Base-by-base conservation (phyloP, 1,139 yeast genomes). In the Saccharomyces pastorianus region DNA sequence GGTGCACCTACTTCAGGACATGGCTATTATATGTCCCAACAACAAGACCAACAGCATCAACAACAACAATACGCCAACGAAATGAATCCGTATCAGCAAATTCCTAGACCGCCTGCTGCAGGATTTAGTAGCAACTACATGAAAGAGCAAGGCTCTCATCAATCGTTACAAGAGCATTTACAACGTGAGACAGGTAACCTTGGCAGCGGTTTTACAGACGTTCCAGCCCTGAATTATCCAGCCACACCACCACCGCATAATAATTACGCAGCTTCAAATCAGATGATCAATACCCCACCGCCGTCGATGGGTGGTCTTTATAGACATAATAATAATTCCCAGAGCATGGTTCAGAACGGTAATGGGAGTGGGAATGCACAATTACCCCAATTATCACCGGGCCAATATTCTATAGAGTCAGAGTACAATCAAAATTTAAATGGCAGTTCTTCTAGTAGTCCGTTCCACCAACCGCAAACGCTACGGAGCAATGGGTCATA, bases 131-230 rank as follows among this genome's bases (percentile, higher is more conserved):
- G 65, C 6, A 70, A 66, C 49, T 72, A 72, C 53, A 63, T 71
- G 68, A 67, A 65, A 50, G 68, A 63, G 49, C 75, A 72, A 54
- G 68, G 67, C 27, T 72, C 75, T 0, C 73, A 71, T 20, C 74
- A 67, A 46, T 72, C 75, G 1, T 56, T 72, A 20, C 62, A 61
- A 48, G 59, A 58, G 50, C 50, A 49, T 48, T 55, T 51, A 27
- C 57, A 56, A 27, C 62, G 63, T 29, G 63, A 60, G 42, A 53
- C 51, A 20, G 41, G 51, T 23, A 48, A 51, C 26, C 51, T 55
- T 20, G 54, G 58, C 17, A 63, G 60, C 27, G 66, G 63, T 4
- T 68, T 65, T 52, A 62, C 69, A 6, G 71, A 68, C 53, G 61
- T 65, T 5, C 70, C 70, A 4, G 50, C 62, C 9, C 51, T 67